phyloP scores from a whole-genome alignment of 1,284 basidiomycete species.

The Apiotrichum porosum region DNA sequence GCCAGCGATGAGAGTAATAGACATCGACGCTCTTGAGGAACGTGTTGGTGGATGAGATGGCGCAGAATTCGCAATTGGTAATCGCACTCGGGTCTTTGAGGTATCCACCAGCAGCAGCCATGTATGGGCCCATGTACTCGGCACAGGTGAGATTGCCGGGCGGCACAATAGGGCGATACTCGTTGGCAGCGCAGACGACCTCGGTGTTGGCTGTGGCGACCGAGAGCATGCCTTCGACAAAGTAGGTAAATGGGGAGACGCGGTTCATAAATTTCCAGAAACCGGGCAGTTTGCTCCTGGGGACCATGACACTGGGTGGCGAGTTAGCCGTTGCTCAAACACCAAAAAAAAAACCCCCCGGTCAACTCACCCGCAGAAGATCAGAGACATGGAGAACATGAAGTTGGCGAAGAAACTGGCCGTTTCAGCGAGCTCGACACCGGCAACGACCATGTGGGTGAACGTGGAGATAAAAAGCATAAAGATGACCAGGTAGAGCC shows the following conservation, averaged over 20 bases:
- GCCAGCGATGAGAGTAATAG: constrained; percentile 57
- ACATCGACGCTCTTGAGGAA: constrained; percentile 59
- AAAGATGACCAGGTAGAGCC: constrained; percentile 41
- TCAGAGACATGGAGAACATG: constrained; percentile 47
- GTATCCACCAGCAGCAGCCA: constrained; percentile 42
- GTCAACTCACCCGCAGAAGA: constrained; percentile 61
- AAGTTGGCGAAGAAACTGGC: constrained; percentile 49
- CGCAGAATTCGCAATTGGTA: constrained; percentile 46
- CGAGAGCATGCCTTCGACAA: constrained; percentile 54
- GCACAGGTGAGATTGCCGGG: constrained; percentile 49
- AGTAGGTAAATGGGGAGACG: constrained; percentile 64
- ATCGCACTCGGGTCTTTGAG: constrained; percentile 34
- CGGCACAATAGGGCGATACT: constrained; percentile 44
- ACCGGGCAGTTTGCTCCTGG: constrained; percentile 51
- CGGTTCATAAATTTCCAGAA: constrained; percentile 84
- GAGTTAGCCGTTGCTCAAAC: no score
- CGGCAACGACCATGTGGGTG: constrained; percentile 41
- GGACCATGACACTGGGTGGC: constrained; percentile 25
- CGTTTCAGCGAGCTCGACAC: constrained; percentile 44
- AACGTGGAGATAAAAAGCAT: constrained; percentile 49
- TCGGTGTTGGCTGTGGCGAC: constrained; percentile 38
- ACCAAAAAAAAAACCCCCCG: no score
- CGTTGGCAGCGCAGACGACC: constrained; percentile 45
- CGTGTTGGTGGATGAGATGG: constrained; percentile 54
- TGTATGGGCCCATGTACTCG: constrained; percentile 44